Base-by-base conservation (phyloP, 2,329 filamentous ascomycete species). In the Talaromyces funiculosus region DNA sequence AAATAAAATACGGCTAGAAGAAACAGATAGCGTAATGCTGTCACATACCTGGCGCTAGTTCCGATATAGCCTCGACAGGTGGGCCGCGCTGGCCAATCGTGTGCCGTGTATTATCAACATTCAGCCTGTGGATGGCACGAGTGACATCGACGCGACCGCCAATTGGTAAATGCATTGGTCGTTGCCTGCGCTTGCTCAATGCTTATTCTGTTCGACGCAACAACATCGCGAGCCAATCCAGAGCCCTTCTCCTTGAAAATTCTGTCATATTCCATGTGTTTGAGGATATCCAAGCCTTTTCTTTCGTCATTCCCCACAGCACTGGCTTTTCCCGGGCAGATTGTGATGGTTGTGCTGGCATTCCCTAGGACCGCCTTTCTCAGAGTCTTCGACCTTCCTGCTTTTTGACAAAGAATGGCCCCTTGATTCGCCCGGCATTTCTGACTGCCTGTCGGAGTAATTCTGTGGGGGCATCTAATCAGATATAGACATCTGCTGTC, bases 391-490 rank as follows among this genome's bases (percentile, higher is more conserved):
- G 29, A 51, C 9, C 29, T 20, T 33, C 33, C 8, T 33, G 18
- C 47, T 20, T 8, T 51, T 57, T n/a, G n/a, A n/a, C n/a, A n/a
- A n/a, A n/a, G n/a, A n/a, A n/a, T n/a, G n/a, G 26, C 31, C 55
- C 55, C 42, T 57, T 49, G 55, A 38, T 38, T 24, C 45, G 42
- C 29, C 26, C 18, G 55, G 31, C 40, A 49, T 57, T 49, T n/a
- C 20, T 49, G 16, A 9, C 37, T 55, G 3, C 22, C 22, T 1
- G 40, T n/a, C 35, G 53, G 24, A 45, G 31, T 57, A 20, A 37
- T 24, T 47, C 20, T 35, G 18, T 26, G 37, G 16, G 33, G 24
- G 18, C 33, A 49, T 49, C 45, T 49, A 31, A 35, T 51, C 47
- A 33, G 26, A 51, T 55, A 55, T 18, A 40, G 29, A 29, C 35